Evolutionary conservation across 306 rosid species (phyloP).

Genomic region (Glycine soja): DNA sequence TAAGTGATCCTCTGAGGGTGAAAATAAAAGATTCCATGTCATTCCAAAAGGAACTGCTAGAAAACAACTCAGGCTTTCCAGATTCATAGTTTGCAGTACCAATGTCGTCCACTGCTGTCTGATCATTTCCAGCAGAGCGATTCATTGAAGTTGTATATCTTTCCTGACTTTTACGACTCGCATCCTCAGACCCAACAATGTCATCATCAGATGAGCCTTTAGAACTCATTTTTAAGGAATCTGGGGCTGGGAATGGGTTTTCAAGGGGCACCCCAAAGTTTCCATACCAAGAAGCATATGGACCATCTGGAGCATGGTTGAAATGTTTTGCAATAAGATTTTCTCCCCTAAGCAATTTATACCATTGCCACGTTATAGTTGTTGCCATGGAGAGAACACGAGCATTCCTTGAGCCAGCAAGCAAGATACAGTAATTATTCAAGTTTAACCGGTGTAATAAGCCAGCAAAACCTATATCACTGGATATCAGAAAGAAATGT

Average conservation of each 20-base stretch:
- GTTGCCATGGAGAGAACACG: constrained; percentile 81
- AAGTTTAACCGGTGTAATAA: constrained; percentile 79
- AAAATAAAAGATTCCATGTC: constrained; percentile 67
- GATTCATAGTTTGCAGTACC: constrained; percentile 14
- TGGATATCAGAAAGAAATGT: constrained; percentile 84
- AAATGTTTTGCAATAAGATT: constrained; percentile 68
- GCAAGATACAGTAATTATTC: constrained; percentile 88
- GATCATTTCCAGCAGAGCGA: constrained; percentile 46
- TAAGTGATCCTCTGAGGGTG: constrained; percentile 62
- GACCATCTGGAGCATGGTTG: constrained; percentile 92
- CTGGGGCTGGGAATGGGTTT: constrained; percentile 59
- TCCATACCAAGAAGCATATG: constrained; percentile 83
- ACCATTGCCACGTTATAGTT: constrained; percentile 92
- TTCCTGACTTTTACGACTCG: too few species aligned
- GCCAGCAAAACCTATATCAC: constrained; percentile 77
- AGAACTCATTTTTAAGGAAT: constrained; percentile 51
- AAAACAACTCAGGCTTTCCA: constrained; percentile 58
- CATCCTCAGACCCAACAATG: not conserved
- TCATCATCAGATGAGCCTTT: constrained; percentile 46
- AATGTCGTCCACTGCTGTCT: constrained; percentile 27
- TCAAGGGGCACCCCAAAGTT: constrained; percentile 67
- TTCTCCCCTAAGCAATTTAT: constrained; percentile 74
- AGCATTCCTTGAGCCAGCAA: constrained; percentile 66
- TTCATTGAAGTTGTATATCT: constrained; percentile 26
- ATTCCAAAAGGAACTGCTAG: constrained; percentile 68